These are phyloP conservation scores for Areca catechu DNA, from an alignment of 176 grass and related monocot species.

Conservation along the genomic window DNA sequence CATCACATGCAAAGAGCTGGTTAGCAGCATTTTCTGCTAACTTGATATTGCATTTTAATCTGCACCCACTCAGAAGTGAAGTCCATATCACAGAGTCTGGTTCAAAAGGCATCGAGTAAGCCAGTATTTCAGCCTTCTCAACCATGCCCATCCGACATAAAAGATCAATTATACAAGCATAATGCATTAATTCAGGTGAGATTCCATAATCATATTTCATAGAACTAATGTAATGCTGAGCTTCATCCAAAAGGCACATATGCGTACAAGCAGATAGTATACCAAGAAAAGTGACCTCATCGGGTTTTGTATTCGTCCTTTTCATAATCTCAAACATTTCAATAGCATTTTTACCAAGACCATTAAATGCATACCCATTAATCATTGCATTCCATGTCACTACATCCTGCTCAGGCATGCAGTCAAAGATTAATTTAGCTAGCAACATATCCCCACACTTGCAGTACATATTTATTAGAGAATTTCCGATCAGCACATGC, in stretches of 20 bases:
- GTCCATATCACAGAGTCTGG: slow-evolving; percentile 58
- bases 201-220: slow-evolving; percentile 41
- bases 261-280: slow-evolving; percentile 54
- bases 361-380: slow-evolving; percentile 58
- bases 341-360: slow-evolving; percentile 36
- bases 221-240: slow-evolving; percentile 31
- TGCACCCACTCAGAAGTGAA: slow-evolving; percentile 51
- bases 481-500: slow-evolving; percentile 42
- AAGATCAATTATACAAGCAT: slow-evolving; percentile 57
- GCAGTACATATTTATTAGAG: slow-evolving; percentile 57
- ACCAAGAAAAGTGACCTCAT: slow-evolving; percentile 54
- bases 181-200: slow-evolving; percentile 45
- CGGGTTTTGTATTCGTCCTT: slow-evolving; percentile 30
- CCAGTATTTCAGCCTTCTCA: slow-evolving; percentile 38
- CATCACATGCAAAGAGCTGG: slow-evolving; percentile 31
- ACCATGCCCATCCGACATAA: slow-evolving; percentile 38
- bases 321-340: slow-evolving; percentile 44
- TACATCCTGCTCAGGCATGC: slow-evolving; percentile 39
- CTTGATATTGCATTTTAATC: slow-evolving; percentile 25
- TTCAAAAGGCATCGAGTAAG: slow-evolving; percentile 53
- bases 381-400: slow-evolving; percentile 72
- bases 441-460: slow-evolving; percentile 46
- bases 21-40: slow-evolving; percentile 42
- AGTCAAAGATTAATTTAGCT: slow-evolving; percentile 33
- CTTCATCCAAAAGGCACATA: slow-evolving; percentile 54